Base-by-base conservation (phyloP, 192 early-diverging fungal genomes). In the Linnemannia schmuckeri region DNA sequence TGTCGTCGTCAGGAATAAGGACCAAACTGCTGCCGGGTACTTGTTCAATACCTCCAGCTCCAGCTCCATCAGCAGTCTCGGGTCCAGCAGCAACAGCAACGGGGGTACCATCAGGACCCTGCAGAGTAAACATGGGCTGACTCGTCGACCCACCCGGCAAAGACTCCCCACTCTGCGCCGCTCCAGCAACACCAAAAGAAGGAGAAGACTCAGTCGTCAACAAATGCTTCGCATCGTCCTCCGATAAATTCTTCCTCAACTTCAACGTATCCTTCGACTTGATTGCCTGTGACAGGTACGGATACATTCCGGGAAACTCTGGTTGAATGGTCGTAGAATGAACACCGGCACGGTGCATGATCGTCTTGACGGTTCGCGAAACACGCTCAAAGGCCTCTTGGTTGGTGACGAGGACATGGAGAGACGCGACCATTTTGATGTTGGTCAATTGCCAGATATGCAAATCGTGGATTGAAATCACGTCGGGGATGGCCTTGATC, bases 371-470 rank as follows among this genome's bases (percentile, higher is more conserved):
- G 18, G 90, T 74, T 24, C 91, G 78, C 10, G 95, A 94, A 33
- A 98, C 89, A 10, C 86, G 83, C 94, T 96, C 96, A 77, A 96
- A 97, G 70, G 93, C 81, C 76, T 88, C 78, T 46, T 91, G 92
- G 20, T 90, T 91, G 24, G 88, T 82, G 17, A 97, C 88, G 24
- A 93, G 84, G 2, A 97, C 92, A 84, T 99, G 97, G n/a, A 97
- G 93, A 1, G 95, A 96, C 0, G 95, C 95, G 42, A 98, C 91
- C 73, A 91, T 91, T 79, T 97, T 96, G 74, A 92, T 94, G 72
- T 97, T 95, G 40, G 94, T 96, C 79, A 98, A 88, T 86, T 96
- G 94, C 97, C 97, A 99, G 38, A 99, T 94, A 82, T 99, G 97
- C 30, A 99, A 79, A 77, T 99, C 97, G 79, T 99, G 97, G 61